A percentile compares a stretch with the other conserved stretches of the same genome.
These are phyloP conservation scores for Stylosanthes scabra DNA, from an alignment of 331 rosid species.

Conservation along the genomic window DNA sequence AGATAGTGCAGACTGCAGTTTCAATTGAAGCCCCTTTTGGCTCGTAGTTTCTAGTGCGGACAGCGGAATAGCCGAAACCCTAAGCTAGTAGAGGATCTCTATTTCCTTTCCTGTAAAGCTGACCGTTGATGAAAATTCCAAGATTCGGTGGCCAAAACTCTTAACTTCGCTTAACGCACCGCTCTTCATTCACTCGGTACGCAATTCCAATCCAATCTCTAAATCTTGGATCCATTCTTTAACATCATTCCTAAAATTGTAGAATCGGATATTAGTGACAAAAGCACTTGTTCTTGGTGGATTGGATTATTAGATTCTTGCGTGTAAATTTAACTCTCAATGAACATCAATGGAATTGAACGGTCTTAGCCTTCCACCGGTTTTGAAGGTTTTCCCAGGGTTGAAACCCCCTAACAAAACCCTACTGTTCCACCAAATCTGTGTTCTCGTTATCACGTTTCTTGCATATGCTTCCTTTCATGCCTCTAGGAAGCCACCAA, in stretches of 20 bases:
- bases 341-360: conserved; percentile 50
- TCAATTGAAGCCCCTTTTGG: too few species aligned
- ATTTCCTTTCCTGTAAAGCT: background rate
- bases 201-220: conserved; percentile 27
- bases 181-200: conserved; percentile 20
- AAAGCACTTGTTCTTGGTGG: conserved; percentile 24
- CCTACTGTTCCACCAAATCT: conserved; percentile 69
- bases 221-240: conserved; percentile 30
- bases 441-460: conserved; percentile 71
- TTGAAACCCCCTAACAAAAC: conserved; percentile 86
- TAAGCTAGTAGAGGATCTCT: background rate
- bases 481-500: conserved; percentile 94
- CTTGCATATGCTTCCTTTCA: conserved; percentile 92
- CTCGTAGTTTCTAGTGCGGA: too few species aligned
- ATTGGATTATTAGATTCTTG: conserved; percentile 11
- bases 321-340: conserved; percentile 6
- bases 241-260: conserved; percentile 30
- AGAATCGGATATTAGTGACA: background rate
- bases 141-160: conserved; percentile 8
- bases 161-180: background rate
- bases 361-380: conserved; percentile 51
- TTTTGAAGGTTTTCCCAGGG: conserved; percentile 59
- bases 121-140: background rate
- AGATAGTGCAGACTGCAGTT: too few species aligned
- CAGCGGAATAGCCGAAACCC: too few species aligned